Base-by-base conservation (phyloP, 2,329 filamentous ascomycete genomes). In the Claviceps capensis region DNA sequence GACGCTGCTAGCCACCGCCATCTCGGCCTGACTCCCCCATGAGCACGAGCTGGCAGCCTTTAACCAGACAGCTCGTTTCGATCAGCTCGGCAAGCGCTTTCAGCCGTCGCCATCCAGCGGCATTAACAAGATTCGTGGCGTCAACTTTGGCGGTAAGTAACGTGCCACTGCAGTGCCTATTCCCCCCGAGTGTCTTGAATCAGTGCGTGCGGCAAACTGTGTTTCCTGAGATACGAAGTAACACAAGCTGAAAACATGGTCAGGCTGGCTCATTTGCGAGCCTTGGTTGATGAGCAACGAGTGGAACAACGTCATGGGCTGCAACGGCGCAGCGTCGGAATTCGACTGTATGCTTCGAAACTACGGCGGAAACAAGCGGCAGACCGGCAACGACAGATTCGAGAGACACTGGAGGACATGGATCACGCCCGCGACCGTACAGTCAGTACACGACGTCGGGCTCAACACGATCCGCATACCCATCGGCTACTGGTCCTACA, bases 391-490 rank as follows among this genome's bases (percentile, higher is more conserved):
- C 59, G 62, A 62, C 4, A 61, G 61, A 37, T 78, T 76, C 60
- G 60, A 69, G 53, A 60, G 63, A 13, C 76, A 79, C 59, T 79
- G 75, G 75, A 60, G 58, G 22, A 48, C 48, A 30, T 57, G 55
- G 54, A 57, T 57, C 34, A 57, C 52, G 19, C 45, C 55, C 5
- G 54, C 37, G 13, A 67, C 65, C 0, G 78, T 71, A 67, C 72
- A 76, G 57, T 73, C 71, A 3, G 60, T 72, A 49, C 59, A 67
- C n/a, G 75, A 78, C 58, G 67, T 79, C 50, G 74, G 74, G 0
- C 60, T 78, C 41, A 77, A 79, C 58, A 73, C 74, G 1, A 67
- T 78, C 46, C 69, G 75, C 9, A 73, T 79, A 19, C 75, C 75
- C 0, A 67, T 78, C 3, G 76, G 75, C 19, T 79, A 75, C 61